Percentiles rank a stretch among this genome's conserved stretches.
These are phyloP conservation scores for Dillenia suffruticosa DNA, from an alignment of 164 flowering plant species.

Conservation along the genomic window DNA sequence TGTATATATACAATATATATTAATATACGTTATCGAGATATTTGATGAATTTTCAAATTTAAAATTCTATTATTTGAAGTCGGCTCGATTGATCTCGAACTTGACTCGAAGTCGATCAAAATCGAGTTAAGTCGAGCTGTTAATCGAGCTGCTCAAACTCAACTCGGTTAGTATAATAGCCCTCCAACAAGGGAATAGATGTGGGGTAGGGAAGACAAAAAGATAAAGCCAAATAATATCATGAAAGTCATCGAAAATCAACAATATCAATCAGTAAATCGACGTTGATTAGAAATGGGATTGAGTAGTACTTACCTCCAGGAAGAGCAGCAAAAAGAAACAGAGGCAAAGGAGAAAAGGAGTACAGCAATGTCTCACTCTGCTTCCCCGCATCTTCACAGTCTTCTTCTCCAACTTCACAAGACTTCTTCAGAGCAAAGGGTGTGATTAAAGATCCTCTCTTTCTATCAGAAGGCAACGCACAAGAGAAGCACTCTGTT, in stretches of 20 bases:
- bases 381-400: background rate
- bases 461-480: background rate
- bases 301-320: conserved; percentile 47
- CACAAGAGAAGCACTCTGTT: background rate
- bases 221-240: background rate
- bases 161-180: no score
- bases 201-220: background rate
- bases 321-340: conserved; percentile 68
- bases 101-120: no score
- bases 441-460: background rate
- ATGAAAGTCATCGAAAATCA: background rate
- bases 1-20: no score
- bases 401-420: conserved; percentile 3
- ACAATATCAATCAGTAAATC: background rate
- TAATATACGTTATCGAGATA: no score
- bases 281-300: background rate
- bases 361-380: conserved; percentile 45
- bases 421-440: conserved; percentile 10
- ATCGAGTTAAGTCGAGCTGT: no score
- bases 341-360: conserved; percentile 53
- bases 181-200: background rate
- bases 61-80: no score
- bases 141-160: no score
- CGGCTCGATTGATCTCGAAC: no score
- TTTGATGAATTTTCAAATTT: no score